Evolutionary conservation across 495 filamentous ascomycete genomes (phyloP), one percentile per base, ranked within the genome.

Genomic region (Xylaria curta): DNA sequence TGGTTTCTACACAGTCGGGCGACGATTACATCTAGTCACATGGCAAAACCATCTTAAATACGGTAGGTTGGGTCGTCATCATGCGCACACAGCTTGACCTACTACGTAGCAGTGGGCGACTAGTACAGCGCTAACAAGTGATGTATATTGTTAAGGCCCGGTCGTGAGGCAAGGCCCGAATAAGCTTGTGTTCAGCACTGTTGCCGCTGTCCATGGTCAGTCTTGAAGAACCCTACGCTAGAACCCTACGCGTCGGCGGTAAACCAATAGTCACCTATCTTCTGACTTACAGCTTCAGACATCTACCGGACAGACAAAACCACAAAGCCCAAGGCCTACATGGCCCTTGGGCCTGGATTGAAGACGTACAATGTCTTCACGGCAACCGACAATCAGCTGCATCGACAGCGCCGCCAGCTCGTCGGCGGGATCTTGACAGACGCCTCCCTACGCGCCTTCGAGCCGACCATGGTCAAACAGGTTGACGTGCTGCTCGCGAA

Each of bases 81-180:
- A 59, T 33, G 54, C 13, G 7, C 15, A 59, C 24, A 36, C 54
- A 59, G 10, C 28, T 33, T 31, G 13, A 15, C 9, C 8, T 19
- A n/a, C n/a, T n/a, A n/a, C n/a, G n/a, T n/a, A 59, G 12, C 17
- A 59, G 28, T 19, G 6, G 12, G 21, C 54, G 28, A 33, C 36
- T 2, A 26, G n/a, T 3, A 59, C 10, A 10, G 28, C 10, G 24
- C 54, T 59, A 10, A 59, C 28, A 26, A 59, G 28, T 59, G 7
- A 28, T 33, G 6, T 17, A 46, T n/a, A 36, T 31, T 3, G n/a
- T 21, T 3, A 28, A 76, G 74, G 74, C 13, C 26, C 56, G 21
- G 44, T 76, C 42, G 70, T 76, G 21, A 65, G 75, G 15, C 65
- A 70, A 19, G 75, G 75, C 0, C 75, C 75, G 26, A 67, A 76